Evolutionary conservation across 2,329 filamentous ascomycete species (phyloP).

Genomic region (Ophiostoma tasmaniense): DNA sequence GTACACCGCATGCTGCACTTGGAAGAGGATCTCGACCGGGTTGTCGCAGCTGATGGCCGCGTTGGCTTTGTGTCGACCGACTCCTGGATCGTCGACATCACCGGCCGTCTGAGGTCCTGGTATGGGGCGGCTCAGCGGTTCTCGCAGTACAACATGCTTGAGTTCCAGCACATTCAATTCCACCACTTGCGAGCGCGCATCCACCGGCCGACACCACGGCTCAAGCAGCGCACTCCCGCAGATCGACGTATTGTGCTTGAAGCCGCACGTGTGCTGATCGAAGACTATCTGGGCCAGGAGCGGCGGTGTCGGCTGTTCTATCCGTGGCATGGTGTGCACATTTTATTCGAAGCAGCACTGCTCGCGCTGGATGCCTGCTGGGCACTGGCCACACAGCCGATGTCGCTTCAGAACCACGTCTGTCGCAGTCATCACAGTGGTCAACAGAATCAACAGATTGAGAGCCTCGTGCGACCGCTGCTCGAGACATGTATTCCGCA

Average conservation of each 20-base stretch:
- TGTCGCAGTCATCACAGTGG: not conserved
- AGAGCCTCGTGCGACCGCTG: not conserved
- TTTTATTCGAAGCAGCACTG: not conserved
- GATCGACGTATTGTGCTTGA: not conserved
- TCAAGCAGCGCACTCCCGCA: not conserved
- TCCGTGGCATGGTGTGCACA: not conserved
- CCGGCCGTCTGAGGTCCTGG: not conserved
- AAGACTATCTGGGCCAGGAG: not conserved
- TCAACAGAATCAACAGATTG: not conserved
- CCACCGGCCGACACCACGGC: not conserved
- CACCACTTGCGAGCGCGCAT: not conserved
- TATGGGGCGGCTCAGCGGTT: not conserved
- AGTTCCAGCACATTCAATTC: not conserved
- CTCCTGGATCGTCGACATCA: not conserved
- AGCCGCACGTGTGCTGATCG: not conserved
- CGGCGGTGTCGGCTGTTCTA: not conserved
- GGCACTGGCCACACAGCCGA: not conserved
- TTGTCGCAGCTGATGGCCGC: not conserved
- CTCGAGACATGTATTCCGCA: not conserved
- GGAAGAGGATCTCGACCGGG: not conserved
- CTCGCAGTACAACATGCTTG: not conserved
- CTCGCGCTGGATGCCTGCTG: not conserved
- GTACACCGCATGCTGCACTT: not conserved
- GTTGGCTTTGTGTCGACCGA: not conserved
- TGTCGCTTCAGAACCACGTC: not conserved